Percentiles rank a stretch among this genome's conserved stretches.
Evolutionary conservation across 768 basidiomycete genomes (phyloP).

Genomic region (Lactifluus hygrophoroides): DNA sequence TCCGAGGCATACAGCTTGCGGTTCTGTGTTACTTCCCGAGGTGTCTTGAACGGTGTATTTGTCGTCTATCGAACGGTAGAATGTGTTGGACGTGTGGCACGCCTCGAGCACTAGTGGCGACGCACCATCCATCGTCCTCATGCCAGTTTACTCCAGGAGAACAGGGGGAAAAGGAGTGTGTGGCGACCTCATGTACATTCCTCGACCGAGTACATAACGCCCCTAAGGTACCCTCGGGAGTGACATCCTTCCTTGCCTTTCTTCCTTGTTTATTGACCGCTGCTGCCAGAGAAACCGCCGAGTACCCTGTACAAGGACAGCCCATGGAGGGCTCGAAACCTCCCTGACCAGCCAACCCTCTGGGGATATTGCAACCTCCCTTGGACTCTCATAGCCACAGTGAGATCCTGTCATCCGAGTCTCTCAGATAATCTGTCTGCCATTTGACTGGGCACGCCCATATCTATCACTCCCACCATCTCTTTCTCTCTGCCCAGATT

Average conservation of each 20-base stretch:
- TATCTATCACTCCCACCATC: background rate
- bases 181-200: background rate
- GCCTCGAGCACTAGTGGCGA: background rate
- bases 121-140: background rate
- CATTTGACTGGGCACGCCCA: background rate
- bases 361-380: background rate
- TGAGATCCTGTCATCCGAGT: background rate
- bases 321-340: background rate
- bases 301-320: background rate
- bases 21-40: background rate
- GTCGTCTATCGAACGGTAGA: background rate
- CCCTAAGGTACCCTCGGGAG: background rate
- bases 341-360: background rate
- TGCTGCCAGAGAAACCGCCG: background rate
- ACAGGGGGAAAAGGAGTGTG: background rate
- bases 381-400: too few relatives aligned
- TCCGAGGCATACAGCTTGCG: background rate
- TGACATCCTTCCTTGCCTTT: background rate
- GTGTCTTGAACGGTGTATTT: background rate
- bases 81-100: background rate
- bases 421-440: background rate
- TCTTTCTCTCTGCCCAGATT: background rate
- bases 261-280: background rate
- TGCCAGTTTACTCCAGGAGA: background rate
- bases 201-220: background rate